Percentiles rank a stretch among this genome's conserved stretches.
Conservation (phyloP, 2,329 filamentous ascomycete genomes). For the Cercospora beticola region DNA sequence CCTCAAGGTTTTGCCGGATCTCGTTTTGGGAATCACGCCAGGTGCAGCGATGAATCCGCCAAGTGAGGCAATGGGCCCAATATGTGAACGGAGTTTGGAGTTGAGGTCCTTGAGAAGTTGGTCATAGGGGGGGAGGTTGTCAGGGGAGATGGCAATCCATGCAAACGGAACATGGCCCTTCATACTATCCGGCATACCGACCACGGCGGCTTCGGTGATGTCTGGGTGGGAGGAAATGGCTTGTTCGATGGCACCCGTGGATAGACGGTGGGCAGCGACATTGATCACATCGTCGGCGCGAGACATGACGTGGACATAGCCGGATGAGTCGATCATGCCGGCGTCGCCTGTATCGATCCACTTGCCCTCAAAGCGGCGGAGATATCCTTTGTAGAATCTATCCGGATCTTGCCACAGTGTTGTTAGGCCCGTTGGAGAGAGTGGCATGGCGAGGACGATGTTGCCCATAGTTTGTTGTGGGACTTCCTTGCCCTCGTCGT, state of each 20-base stretch:
- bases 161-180: constrained; percentile 93
- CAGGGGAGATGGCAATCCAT: constrained; percentile 64
- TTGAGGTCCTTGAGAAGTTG: constrained; percentile 65
- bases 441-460: constrained; percentile 78
- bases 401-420: constrained; percentile 84
- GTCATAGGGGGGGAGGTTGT: constrained; percentile 47
- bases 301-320: constrained; percentile 60
- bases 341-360: constrained; percentile 93
- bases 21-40: constrained; percentile 86
- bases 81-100: constrained; percentile 69
- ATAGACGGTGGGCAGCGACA: constrained; percentile 88
- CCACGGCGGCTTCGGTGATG: constrained; percentile 81
- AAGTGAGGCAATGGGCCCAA: constrained; percentile 81
- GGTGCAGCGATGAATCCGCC: constrained; percentile 82
- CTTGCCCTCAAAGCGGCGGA: constrained; percentile 74
- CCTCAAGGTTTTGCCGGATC: constrained; percentile 86
- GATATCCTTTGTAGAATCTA: constrained; percentile 80
- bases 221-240: constrained; percentile 77
- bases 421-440: constrained; percentile 83
- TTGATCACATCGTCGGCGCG: constrained; percentile 86
- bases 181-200: constrained; percentile 78
- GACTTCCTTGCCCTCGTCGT: constrained; percentile 74
- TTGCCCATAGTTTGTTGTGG: constrained; percentile 76
- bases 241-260: constrained; percentile 87
- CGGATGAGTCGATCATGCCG: constrained; percentile 76